Conservation (phyloP, 352 stramenopile species). For the Pythium pyrilobum region DNA sequence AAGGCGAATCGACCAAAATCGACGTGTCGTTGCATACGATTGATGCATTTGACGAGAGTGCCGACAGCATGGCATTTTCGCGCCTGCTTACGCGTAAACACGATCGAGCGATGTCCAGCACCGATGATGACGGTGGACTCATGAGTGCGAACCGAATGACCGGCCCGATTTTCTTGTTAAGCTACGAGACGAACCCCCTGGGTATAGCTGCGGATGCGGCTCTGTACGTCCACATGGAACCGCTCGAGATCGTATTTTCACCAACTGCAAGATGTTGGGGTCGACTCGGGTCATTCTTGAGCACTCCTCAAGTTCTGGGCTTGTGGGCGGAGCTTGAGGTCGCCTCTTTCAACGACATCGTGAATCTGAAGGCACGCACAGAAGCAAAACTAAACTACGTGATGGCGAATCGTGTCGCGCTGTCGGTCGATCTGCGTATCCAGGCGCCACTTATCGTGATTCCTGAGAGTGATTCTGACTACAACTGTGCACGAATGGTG, state of each 20-base stretch:
- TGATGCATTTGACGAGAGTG: conserved; percentile 82
- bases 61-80: conserved; percentile 79
- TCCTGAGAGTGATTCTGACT: conserved; percentile 74
- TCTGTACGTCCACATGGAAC: conserved; percentile 81
- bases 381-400: conserved; percentile 88
- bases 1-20: conserved; percentile 65
- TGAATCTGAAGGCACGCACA: conserved; percentile 84
- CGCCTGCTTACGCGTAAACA: conserved; percentile 73
- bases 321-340: conserved; percentile 86
- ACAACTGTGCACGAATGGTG: conserved; percentile 69
- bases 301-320: conserved; percentile 69
- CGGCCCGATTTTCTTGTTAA: conserved; percentile 77
- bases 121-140: conserved; percentile 39
- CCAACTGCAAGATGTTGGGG: conserved; percentile 82
- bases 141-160: conserved; percentile 59
- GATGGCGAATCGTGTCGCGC: conserved; percentile 79
- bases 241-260: conserved; percentile 82
- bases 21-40: conserved; percentile 85
- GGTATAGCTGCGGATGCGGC: conserved; percentile 63
- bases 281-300: conserved; percentile 63
- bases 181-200: conserved; percentile 72
- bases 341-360: conserved; percentile 85
- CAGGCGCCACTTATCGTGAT: conserved; percentile 84
- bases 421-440: conserved; percentile 78
- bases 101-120: conserved; percentile 21